phyloP scores from a whole-genome alignment of 805 yeast genomes.

The Huiozyma sinensis region DNA sequence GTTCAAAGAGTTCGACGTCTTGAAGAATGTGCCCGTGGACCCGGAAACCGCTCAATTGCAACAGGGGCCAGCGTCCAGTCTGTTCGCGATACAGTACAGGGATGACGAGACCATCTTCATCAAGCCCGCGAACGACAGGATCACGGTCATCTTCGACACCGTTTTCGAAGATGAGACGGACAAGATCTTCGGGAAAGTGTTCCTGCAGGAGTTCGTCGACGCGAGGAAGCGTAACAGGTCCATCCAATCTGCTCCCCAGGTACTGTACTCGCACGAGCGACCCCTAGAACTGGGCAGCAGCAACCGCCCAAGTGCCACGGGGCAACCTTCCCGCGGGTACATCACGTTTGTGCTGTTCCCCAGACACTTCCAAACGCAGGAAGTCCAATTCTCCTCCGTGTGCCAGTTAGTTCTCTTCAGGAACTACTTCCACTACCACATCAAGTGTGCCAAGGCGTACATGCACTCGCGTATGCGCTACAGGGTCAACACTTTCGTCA shows the following conservation, averaged over 20 bases:
- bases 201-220: conserved; percentile 87
- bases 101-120: conserved; percentile 88
- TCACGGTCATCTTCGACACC: conserved; percentile 91
- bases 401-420: conserved; percentile 87
- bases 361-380: conserved; percentile 69
- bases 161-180: conserved; percentile 95
- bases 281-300: conserved; percentile 67
- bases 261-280: conserved; percentile 85
- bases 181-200: conserved; percentile 79
- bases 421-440: conserved; percentile 96
- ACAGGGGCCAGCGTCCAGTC: conserved; percentile 7
- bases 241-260: conserved; percentile 97
- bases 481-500: conserved; percentile 86
- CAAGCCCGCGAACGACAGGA: conserved; percentile 89
- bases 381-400: conserved; percentile 34
- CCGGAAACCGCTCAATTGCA: conserved; percentile 12
- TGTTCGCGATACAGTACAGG: conserved; percentile 58
- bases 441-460: conserved; percentile 95
- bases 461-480: conserved; percentile 97
- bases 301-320: conserved; percentile 20
- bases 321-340: conserved; percentile 32
- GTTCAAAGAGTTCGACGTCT: conserved; percentile 62
- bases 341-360: conserved; percentile 72
- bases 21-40: conserved; percentile 32
- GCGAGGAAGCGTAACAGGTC: conserved; percentile 89